These are phyloP conservation scores for Ramalina peruviana DNA, from an alignment of 495 filamentous ascomycete genomes.

Conservation along the genomic window DNA sequence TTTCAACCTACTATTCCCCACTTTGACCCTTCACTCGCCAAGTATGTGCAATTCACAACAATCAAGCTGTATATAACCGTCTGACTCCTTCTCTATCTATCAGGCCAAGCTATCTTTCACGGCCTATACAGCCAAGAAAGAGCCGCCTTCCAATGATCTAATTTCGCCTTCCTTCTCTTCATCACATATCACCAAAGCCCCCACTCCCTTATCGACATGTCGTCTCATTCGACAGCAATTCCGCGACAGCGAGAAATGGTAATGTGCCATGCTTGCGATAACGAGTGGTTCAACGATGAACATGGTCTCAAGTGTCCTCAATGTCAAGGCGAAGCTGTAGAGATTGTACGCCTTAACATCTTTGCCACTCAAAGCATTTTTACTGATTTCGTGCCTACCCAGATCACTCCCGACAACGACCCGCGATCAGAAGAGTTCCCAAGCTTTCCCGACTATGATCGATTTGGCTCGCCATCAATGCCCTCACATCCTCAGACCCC, in stretches of 20 bases:
- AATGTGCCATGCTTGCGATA: conserved; percentile 64
- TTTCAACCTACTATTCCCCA: too few species aligned
- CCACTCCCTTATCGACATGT: neutral
- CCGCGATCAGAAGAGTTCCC: conserved; percentile 16
- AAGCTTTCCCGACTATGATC: neutral
- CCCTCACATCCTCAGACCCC: conserved; percentile 5
- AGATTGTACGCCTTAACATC: conserved; percentile 51
- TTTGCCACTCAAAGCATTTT: too few species aligned
- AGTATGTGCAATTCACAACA: too few species aligned
- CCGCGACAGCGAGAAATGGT: conserved; percentile 47
- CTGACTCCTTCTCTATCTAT: neutral
- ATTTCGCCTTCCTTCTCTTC: neutral
- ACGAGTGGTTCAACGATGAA: conserved; percentile 65
- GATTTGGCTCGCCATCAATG: neutral
- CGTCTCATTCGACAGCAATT: conserved; percentile 18
- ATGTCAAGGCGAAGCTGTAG: conserved; percentile 64
- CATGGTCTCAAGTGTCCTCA: conserved; percentile 56
- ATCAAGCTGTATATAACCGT: neutral
- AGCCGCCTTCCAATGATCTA: neutral
- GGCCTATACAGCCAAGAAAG: too few species aligned
- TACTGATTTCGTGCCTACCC: conserved; percentile 1
- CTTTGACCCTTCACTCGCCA: too few species aligned
- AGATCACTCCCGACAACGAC: conserved; percentile 29
- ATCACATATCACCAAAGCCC: neutral
- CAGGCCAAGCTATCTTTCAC: neutral